phyloP scores from a whole-genome alignment of 73 alveolate species.

The Paramecium caudatum region DNA sequence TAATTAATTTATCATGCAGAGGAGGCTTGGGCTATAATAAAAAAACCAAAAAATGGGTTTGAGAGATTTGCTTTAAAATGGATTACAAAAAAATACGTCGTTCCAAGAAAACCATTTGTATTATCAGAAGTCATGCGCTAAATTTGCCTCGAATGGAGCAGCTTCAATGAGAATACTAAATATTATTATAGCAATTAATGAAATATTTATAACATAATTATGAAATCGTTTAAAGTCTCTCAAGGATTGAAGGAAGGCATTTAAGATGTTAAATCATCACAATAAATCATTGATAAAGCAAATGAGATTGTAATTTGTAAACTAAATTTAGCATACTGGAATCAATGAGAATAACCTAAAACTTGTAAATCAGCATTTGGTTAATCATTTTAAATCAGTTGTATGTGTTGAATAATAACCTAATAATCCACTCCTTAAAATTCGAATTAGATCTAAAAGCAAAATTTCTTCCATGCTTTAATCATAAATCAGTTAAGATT shows the following conservation, averaged over 20 bases:
- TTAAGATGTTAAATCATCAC: constrained; percentile 13
- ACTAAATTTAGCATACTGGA: constrained; percentile 36
- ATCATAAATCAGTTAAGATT: constrained; percentile 33
- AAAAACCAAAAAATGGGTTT: constrained; percentile 42
- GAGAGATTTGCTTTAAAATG: constrained; percentile 31
- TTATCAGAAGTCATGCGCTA: constrained; percentile 32
- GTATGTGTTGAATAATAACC: background rate
- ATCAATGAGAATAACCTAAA: constrained; percentile 4
- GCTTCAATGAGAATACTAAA: constrained; percentile 33
- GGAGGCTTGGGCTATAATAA: background rate
- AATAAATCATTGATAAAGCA: background rate
- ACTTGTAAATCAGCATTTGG: constrained; percentile 7
- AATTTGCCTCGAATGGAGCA: constrained; percentile 21
- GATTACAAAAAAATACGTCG: background rate
- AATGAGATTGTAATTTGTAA: constrained; percentile 26
- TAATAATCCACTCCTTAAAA: background rate
- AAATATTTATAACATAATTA: background rate
- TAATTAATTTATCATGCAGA: background rate
- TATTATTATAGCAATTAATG: constrained; percentile 40
- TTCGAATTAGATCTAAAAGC: background rate
- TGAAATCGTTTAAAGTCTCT: constrained; percentile 49
- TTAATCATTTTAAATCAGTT: constrained; percentile 9
- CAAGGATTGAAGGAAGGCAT: background rate
- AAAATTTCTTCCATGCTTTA: constrained; percentile 1
- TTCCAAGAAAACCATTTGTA: constrained; percentile 55